Evolutionary conservation across 495 filamentous ascomycete genomes (phyloP), one percentile per base, ranked within the genome.

Genomic region (Alectoria sarmentosa): DNA sequence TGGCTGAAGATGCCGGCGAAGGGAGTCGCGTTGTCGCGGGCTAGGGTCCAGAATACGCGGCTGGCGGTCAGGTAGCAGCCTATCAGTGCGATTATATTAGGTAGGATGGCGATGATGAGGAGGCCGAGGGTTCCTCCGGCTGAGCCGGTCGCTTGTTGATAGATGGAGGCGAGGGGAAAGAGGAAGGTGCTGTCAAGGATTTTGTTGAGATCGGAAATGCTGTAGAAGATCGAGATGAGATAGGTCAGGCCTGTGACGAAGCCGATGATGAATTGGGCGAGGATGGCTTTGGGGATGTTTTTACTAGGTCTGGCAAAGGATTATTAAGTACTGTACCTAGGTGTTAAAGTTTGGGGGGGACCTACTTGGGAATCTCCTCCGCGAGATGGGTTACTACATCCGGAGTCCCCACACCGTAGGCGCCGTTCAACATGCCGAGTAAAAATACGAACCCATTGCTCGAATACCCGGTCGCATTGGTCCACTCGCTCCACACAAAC

Each of bases 11-110:
- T 69, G 3, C 57, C 63, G 7, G 74, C 63, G 60, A 75, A 76
- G 14, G 78, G 78, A 0, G 72, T 77, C 21, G 78, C 78, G 62
- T 86, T 82, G 66, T 93, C 90, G 17, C 90, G 84, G 8, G 88
- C 86, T 6, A 93, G 81, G 17, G 88, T 84, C 90, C 90, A 93
- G 72, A 86, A 87, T 61, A 86, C 86, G 28, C 90, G 84, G 6
- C 87, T 87, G 41, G 84, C 84, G 19, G 89, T 91, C 52, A 90
- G 73, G 39, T 84, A 83, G 7, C 82, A 84, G 34, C 88, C 88
- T 60, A 90, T 77, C 28, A 78, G 73, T 41, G 83, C 82, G 57
- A 85, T 79, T 61, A 86, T 72, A 14, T 82, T 83, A 3, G 83
- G 80, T 19, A 88, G 72, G 68, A 86, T 84, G 58, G 84, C 74